These are phyloP conservation scores for Chytriomyces sp. DNA, from an alignment of 192 early-diverging fungal species.

Conservation along the genomic window DNA sequence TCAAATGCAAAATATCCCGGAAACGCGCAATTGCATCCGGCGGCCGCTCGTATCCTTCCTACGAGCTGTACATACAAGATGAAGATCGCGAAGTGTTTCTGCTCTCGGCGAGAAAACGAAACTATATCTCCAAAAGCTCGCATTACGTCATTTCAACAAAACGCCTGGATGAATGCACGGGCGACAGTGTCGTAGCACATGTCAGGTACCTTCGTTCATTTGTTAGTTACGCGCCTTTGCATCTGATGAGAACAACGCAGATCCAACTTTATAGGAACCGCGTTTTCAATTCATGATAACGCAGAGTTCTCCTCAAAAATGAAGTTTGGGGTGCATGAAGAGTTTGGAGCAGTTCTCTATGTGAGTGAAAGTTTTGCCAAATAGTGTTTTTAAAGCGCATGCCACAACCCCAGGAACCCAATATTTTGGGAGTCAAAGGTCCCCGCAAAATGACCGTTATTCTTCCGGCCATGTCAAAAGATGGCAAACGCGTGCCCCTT, in stretches of 20 bases:
- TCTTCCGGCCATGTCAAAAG: conserved; percentile 69
- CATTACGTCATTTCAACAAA: conserved; percentile 63
- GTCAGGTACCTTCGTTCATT: conserved; percentile 41
- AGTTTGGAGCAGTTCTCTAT: conserved; percentile 79
- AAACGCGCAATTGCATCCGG: conserved; percentile 61
- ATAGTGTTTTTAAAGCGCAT: not conserved
- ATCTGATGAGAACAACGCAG: conserved; percentile 42
- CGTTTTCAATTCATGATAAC: conserved; percentile 76
- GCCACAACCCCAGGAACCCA: conserved; percentile 66
- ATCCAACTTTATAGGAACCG: conserved; percentile 86
- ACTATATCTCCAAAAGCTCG: conserved; percentile 66
- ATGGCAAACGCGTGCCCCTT: conserved; percentile 61
- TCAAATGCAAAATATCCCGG: conserved; percentile 72
- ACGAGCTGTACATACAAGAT: conserved; percentile 71
- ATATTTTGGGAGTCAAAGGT: conserved; percentile 87
- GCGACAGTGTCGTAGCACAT: conserved; percentile 47
- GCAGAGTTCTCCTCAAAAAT: conserved; percentile 39
- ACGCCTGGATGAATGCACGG: conserved; percentile 20
- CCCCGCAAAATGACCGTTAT: conserved; percentile 91
- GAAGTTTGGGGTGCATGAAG: conserved; percentile 54
- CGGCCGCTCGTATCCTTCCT: conserved; percentile 67
- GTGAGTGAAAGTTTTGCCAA: conserved; percentile 48
- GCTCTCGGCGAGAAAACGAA: conserved; percentile 71
- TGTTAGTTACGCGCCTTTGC: not conserved
- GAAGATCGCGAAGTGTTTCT: conserved; percentile 57